Evolutionary conservation across 106 monocot genomes (phyloP), one percentile per base, ranked within the genome.

Genomic region (Dactylorhiza incarnata): DNA sequence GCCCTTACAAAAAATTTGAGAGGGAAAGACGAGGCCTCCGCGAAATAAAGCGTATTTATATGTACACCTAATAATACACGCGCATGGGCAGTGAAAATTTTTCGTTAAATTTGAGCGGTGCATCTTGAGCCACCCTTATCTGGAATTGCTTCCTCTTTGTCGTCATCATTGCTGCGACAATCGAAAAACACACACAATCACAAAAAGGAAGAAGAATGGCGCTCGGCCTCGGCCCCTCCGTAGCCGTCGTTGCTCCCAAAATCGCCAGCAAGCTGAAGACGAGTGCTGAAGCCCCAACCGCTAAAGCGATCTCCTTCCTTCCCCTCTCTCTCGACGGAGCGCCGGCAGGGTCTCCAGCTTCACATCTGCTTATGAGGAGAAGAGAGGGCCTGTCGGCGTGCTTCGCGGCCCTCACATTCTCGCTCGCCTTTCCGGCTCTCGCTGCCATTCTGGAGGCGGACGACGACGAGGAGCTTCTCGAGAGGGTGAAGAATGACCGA

Each of bases 371-470:
- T 51, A 48, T 87, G 8, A 67, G 86, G 29, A 77, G 86, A 50
- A 72, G 86, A 51, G 46, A 71, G 26, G 77, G 76, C 22, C 29
- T 87, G 45, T 45, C 78, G 56, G 58, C 81, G 8, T 80, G 74
- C 70, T 23, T 87, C 61, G 53, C 76, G 2, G 59, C 69, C 17
- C 52, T 82, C 19, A 71, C 85, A 0, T 55, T 82, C 14, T 50
- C 74, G 1, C 19, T 75, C 11, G 16, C 73, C 8, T 43, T 29
- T 2, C 43, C 48, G 59, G 46, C 76, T 47, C 68, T 53, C 17
- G 92, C 89, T 5, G 87, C 89, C 23, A 88, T 96, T 69, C 63
- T 97, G 52, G 96, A 97, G 79, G 96, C 91, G 13, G 96, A 97
- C 62, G 93, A 97, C 74, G 96, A 97, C 68, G 62, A 67, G 69